Conservation (phyloP, 345 rosid genomes). For the Eutrema yunnanense region DNA sequence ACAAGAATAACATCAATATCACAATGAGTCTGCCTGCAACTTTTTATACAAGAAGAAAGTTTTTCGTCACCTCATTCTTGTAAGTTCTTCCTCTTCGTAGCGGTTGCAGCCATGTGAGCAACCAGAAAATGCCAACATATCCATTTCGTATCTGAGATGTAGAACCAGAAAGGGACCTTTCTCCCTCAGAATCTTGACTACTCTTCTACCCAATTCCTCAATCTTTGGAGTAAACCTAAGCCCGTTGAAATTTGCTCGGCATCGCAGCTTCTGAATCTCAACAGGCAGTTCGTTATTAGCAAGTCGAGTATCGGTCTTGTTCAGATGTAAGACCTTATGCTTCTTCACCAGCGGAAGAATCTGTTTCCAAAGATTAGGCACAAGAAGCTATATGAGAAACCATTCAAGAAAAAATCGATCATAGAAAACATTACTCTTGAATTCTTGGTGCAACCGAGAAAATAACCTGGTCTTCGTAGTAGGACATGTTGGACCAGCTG, state of each 20-base stretch:
- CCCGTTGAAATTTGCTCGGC: slow-evolving; percentile 85
- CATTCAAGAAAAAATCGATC: background rate
- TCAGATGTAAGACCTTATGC: slow-evolving; percentile 80
- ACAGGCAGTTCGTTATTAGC: slow-evolving; percentile 71
- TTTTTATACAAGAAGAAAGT: background rate
- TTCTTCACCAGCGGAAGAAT: slow-evolving; percentile 84
- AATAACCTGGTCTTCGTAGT: slow-evolving; percentile 59
- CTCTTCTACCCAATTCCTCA: slow-evolving; percentile 84
- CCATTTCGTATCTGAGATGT: slow-evolving; percentile 99
- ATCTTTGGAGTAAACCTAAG: slow-evolving; percentile 87
- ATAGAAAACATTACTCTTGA: background rate
- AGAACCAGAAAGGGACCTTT: slow-evolving; percentile 88
- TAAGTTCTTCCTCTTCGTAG: slow-evolving; percentile 88
- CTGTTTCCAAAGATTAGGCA: slow-evolving; percentile 36
- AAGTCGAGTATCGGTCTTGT: slow-evolving; percentile 89
- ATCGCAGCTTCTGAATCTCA: slow-evolving; percentile 87
- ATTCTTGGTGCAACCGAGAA: background rate
- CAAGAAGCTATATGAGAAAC: slow-evolving; percentile 10
- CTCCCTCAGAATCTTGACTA: slow-evolving; percentile 65
- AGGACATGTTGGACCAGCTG: slow-evolving; percentile 87
- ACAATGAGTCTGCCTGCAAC: background rate
- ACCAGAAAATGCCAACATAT: slow-evolving; percentile 98
- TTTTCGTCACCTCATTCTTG: slow-evolving; percentile 76
- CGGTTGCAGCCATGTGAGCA: slow-evolving; percentile 87
- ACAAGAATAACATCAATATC: background rate